These are phyloP conservation scores for cucumber (Cucumis sativus) DNA, from an alignment of 306 rosid species.

Conservation along the genomic window Cucumber_9930_V3 NC_026657.2:16046001-16046500, in stretches of 20 bases:
- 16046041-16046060: neutral
- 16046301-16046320: neutral
- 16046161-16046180: too few species aligned
- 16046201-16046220: too few species aligned
- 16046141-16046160: too few species aligned
- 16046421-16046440: too few species aligned
- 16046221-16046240: neutral
- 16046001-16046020: constrained; percentile 43
- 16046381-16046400: neutral
- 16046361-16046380: neutral
- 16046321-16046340: neutral
- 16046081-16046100: neutral
- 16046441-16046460: too few species aligned
- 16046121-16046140: neutral
- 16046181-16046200: too few species aligned
- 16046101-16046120: neutral
- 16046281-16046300: neutral
- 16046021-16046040: neutral
- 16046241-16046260: neutral
- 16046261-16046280: neutral
- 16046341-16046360: neutral
- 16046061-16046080: constrained; percentile 7
- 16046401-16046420: neutral
- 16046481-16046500: too few species aligned
- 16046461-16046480: too few species aligned